A percentile compares a stretch with the other conserved stretches of the same genome.
Conservation (phyloP, 805 yeast species). For the Saturnispora serradocipensis region DNA sequence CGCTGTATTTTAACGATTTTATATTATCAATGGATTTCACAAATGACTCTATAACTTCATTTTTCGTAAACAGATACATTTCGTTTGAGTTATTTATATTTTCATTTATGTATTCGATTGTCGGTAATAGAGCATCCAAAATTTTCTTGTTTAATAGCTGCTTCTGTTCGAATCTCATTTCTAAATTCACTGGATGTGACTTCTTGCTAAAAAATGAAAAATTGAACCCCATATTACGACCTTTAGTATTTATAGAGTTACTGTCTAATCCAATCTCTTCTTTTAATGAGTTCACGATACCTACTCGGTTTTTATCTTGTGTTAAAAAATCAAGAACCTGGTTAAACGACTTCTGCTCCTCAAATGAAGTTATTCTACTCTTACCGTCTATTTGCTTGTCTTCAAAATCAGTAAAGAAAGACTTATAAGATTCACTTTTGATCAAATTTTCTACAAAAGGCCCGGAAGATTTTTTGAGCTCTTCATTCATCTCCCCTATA, state of each 20-base stretch:
- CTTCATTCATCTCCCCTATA: slow-evolving; percentile 28
- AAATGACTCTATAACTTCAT: slow-evolving; percentile 17
- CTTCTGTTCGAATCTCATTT: slow-evolving; percentile 12
- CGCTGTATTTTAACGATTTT: neutral
- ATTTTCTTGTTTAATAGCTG: slow-evolving; percentile 9
- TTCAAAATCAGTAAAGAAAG: slow-evolving; percentile 22
- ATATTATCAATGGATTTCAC: neutral
- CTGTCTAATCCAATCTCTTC: slow-evolving; percentile 17
- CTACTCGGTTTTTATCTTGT: slow-evolving; percentile 14
- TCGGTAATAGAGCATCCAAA: slow-evolving; percentile 14
- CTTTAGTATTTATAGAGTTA: neutral
- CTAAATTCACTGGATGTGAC: slow-evolving; percentile 12
- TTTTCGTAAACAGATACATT: slow-evolving; percentile 17
- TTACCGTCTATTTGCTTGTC: slow-evolving; percentile 11
- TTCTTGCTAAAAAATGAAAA: slow-evolving; percentile 6
- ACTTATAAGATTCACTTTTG: slow-evolving; percentile 17
- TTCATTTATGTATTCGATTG: slow-evolving; percentile 18
- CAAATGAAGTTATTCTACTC: slow-evolving; percentile 21
- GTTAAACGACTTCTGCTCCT: slow-evolving; percentile 27
- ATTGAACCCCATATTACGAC: neutral
- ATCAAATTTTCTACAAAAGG: slow-evolving; percentile 3
- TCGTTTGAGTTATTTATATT: slow-evolving; percentile 15
- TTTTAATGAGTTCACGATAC: slow-evolving; percentile 21
- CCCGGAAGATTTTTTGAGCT: neutral
- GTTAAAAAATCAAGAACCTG: slow-evolving; percentile 24